phyloP scores from a whole-genome alignment of 2,329 filamentous ascomycete genomes.

The Ophiostoma quercus region DNA sequence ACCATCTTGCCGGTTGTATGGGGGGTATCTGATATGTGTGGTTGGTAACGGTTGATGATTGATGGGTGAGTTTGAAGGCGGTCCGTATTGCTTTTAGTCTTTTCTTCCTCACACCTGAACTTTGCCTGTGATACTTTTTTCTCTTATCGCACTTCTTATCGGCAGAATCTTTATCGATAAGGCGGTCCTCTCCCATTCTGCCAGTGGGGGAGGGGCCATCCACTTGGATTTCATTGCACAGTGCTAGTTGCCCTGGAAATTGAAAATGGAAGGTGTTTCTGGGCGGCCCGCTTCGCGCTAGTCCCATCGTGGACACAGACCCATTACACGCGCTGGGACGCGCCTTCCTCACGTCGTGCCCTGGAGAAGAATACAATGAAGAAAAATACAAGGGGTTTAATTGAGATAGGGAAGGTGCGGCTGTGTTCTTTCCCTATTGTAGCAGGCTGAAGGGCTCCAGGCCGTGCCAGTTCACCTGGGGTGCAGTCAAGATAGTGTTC shows the following conservation, averaged over 20 bases:
- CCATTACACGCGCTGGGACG: slow-evolving; percentile 25
- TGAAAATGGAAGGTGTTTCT: neutral
- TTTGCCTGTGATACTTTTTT: slow-evolving; percentile 16
- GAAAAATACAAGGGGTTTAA: slow-evolving; percentile 1
- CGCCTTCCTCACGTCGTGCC: slow-evolving; percentile 20
- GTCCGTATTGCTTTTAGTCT: neutral
- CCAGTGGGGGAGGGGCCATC: slow-evolving; percentile 22
- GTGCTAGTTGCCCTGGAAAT: slow-evolving; percentile 28
- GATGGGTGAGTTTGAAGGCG: neutral
- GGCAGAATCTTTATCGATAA: slow-evolving; percentile 13
- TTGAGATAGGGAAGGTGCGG: slow-evolving; percentile 9
- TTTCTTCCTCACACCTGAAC: neutral
- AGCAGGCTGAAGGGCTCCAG: neutral
- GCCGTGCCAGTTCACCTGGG: neutral
- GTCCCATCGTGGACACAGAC: slow-evolving; percentile 7
- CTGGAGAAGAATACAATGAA: neutral
- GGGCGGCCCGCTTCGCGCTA: slow-evolving; percentile 22
- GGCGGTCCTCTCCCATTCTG: neutral
- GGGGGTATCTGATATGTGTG: slow-evolving; percentile 10
- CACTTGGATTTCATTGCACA: neutral
- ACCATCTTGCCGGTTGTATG: slow-evolving; percentile 47
- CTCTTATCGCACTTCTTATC: slow-evolving; percentile 16
- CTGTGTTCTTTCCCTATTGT: neutral
- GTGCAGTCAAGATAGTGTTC: neutral
- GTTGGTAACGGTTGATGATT: neutral